Conservation (phyloP, 106 monocot genomes). For the Dendrobium catenatum region DNA sequence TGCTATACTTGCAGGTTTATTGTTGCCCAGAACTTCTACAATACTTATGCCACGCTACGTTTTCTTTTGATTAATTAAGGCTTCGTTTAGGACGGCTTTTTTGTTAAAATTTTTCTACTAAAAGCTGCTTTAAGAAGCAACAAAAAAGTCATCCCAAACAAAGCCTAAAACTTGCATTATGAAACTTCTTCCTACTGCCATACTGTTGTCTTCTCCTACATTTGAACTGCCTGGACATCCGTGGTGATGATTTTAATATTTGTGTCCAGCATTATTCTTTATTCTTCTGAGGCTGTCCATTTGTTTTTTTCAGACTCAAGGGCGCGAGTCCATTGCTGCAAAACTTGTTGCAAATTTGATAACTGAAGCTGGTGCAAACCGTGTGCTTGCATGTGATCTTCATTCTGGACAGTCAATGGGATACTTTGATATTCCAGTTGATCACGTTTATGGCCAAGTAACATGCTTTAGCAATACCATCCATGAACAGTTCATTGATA, state of each 20-base stretch:
- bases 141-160: too few relatives aligned
- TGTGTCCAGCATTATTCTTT: not conserved
- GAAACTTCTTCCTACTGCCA: not conserved
- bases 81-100: too few relatives aligned
- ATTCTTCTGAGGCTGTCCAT: not conserved
- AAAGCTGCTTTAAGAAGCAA: too few relatives aligned
- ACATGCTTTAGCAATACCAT: not conserved
- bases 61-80: not conserved
- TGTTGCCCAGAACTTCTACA: not conserved
- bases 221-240: not conserved
- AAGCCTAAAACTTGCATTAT: too few relatives aligned
- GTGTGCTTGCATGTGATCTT: conserved; percentile 84
- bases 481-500: not conserved
- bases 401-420: conserved; percentile 91
- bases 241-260: not conserved
- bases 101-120: too few relatives aligned
- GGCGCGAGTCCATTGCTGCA: conserved; percentile 83
- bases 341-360: conserved; percentile 88
- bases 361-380: conserved; percentile 85
- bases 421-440: conserved; percentile 88
- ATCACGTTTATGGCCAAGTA: conserved; percentile 86
- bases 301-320: conserved; percentile 56
- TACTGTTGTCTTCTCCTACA: not conserved
- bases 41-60: not conserved
- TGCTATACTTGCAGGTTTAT: too few relatives aligned